Evolutionary conservation across 1,284 basidiomycete genomes (phyloP).

Genomic region (Cutaneotrichosporon cavernicola): DNA sequence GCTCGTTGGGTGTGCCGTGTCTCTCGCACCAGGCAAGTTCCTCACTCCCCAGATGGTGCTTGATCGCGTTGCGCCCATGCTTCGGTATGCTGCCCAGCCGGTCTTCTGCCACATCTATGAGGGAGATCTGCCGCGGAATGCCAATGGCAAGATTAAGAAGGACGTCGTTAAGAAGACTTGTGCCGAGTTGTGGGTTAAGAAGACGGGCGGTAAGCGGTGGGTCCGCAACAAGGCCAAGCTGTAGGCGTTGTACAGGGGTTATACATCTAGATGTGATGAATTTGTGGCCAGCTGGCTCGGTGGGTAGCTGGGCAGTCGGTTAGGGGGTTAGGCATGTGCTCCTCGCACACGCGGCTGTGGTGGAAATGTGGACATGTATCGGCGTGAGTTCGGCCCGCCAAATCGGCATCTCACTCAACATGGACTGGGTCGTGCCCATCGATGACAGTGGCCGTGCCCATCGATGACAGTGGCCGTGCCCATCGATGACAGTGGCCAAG

Average conservation of each 20-base stretch:
- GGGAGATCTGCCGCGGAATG: constrained; percentile 17
- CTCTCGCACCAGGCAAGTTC: constrained; percentile 24
- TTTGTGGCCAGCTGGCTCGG: no score
- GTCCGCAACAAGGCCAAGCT: neutral
- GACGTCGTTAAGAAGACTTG: constrained; percentile 23
- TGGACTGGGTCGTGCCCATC: constrained; percentile 34
- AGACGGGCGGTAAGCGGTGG: neutral
- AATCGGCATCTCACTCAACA: constrained; percentile 40
- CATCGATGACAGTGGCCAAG: no score
- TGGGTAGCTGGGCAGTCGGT: no score
- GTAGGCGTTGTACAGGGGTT: neutral
- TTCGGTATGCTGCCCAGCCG: constrained; percentile 22
- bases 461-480: constrained; percentile 33
- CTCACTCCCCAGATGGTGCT: constrained; percentile 19
- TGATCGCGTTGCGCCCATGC: constrained; percentile 17
- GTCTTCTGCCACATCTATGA: constrained; percentile 22
- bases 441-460: constrained; percentile 31
- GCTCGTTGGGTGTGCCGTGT: constrained; percentile 40
- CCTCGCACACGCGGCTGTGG: constrained; percentile 30
- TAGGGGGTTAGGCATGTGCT: constrained; percentile 27
- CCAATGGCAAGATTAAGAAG: constrained; percentile 26
- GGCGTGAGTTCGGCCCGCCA: constrained; percentile 29
- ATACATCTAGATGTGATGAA: neutral
- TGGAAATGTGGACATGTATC: constrained; percentile 37
- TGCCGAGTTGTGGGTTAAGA: constrained; percentile 10